Conservation (phyloP, 2,329 filamentous ascomycete genomes). For the Trichocomaceae sp. region DNA sequence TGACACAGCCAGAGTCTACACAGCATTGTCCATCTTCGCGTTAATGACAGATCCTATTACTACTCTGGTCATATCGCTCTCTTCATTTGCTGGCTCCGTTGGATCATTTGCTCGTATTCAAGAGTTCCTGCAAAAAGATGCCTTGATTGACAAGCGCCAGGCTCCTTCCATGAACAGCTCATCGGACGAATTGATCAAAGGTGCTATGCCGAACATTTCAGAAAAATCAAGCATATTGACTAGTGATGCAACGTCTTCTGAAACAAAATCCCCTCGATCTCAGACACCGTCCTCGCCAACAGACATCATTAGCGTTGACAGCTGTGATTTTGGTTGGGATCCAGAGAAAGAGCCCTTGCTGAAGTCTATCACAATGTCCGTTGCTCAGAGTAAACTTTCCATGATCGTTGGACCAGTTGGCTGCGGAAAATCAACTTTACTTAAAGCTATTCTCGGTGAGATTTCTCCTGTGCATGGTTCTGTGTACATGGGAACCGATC, state of each 20-base stretch:
- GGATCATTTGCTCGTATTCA: constrained; percentile 39
- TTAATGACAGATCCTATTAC: constrained; percentile 21
- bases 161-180: constrained; percentile 1
- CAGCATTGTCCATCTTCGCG: constrained; percentile 23
- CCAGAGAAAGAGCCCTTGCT: constrained; percentile 35
- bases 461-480: constrained; percentile 29
- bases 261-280: constrained; percentile 15
- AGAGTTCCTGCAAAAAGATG: constrained; percentile 25
- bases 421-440: constrained; percentile 48
- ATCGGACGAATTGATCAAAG: constrained; percentile 13
- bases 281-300: constrained; percentile 14
- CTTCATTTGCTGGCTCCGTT: constrained; percentile 31
- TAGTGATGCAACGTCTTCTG: constrained; percentile 15
- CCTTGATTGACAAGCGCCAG: constrained; percentile 2
- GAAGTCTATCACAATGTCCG: constrained; percentile 35
- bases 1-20: constrained; percentile 25
- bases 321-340: constrained; percentile 45
- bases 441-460: constrained; percentile 42
- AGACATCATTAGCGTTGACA: constrained; percentile 36
- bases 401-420: constrained; percentile 48
- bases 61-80: constrained; percentile 23
- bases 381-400: constrained; percentile 40
- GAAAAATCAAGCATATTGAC: constrained; percentile 21
- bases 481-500: constrained; percentile 25
- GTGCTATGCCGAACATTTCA: constrained; percentile 17